Evolutionary conservation across 2,329 filamentous ascomycete species (phyloP).

Genomic region (Penicillium sclerotiorum): DNA sequence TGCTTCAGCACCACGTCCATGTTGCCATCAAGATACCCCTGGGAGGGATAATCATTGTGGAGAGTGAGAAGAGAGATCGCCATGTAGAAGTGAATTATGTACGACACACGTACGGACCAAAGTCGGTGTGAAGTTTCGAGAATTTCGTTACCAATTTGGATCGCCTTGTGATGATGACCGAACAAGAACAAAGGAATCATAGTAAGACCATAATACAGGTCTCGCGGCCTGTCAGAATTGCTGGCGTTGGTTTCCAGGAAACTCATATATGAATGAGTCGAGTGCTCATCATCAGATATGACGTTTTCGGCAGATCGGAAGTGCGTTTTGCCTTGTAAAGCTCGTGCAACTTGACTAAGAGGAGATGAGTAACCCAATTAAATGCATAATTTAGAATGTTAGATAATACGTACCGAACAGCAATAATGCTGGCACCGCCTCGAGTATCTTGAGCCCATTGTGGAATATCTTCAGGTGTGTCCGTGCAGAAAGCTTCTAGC

Average conservation of each 20-base stretch:
- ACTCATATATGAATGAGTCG: slow-evolving; percentile 52
- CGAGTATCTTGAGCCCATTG: slow-evolving; percentile 61
- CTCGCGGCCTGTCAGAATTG: slow-evolving; percentile 56
- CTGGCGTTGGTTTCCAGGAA: slow-evolving; percentile 48
- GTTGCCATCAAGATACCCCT: slow-evolving; percentile 49
- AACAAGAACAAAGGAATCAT: slow-evolving; percentile 51
- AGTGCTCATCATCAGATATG: slow-evolving; percentile 59
- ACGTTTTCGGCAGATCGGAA: slow-evolving; percentile 50
- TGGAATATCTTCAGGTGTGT: slow-evolving; percentile 59
- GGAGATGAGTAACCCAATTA: slow-evolving; percentile 4
- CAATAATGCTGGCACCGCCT: slow-evolving; percentile 60
- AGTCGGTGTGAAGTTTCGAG: slow-evolving; percentile 45
- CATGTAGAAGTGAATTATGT: slow-evolving; percentile 50
- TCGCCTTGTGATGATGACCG: slow-evolving; percentile 49
- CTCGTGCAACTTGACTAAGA: slow-evolving; percentile 56
- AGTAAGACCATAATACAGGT: slow-evolving; percentile 57
- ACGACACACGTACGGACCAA: slow-evolving; percentile 50
- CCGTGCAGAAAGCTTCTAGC: slow-evolving; percentile 59
- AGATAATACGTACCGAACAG: slow-evolving; percentile 42
- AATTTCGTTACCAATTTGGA: slow-evolving; percentile 46
- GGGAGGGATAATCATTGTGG: slow-evolving; percentile 46
- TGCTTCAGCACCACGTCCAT: slow-evolving; percentile 53
- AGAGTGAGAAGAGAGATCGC: slow-evolving; percentile 47
- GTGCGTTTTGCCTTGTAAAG: slow-evolving; percentile 64
- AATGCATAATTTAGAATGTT: neutral